phyloP scores from a whole-genome alignment of 78 protist species.

The Dictyostelium intermedium region DNA sequence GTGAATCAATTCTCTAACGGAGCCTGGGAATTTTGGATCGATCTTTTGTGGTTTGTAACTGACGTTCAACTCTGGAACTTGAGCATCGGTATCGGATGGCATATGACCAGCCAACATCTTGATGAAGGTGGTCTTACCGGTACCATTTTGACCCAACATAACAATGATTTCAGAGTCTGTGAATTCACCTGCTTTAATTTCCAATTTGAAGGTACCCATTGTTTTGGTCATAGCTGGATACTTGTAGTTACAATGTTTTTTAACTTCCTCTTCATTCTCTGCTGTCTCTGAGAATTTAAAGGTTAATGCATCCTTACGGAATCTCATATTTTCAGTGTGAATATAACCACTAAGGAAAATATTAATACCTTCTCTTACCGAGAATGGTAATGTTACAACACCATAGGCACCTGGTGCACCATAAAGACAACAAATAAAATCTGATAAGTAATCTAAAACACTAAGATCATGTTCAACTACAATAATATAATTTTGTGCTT shows the following conservation, averaged over 20 bases:
- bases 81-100: slow-evolving; percentile 87
- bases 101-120: slow-evolving; percentile 97
- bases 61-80: slow-evolving; percentile 94
- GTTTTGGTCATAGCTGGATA: slow-evolving; percentile 98
- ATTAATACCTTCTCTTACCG: slow-evolving; percentile 99
- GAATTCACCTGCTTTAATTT: slow-evolving; percentile 95
- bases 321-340: slow-evolving; percentile 99
- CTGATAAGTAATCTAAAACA: slow-evolving; percentile 99
- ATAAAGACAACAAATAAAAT: slow-evolving; percentile 98
- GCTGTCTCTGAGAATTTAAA: slow-evolving; percentile 88
- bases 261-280: slow-evolving; percentile 80
- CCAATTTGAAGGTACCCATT: slow-evolving; percentile 88
- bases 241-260: slow-evolving; percentile 78
- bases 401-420: slow-evolving; percentile 99
- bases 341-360: slow-evolving; percentile 98
- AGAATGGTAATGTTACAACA: slow-evolving; percentile 99
- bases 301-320: slow-evolving; percentile 94
- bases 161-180: slow-evolving; percentile 99
- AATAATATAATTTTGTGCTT: slow-evolving; percentile 88
- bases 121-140: slow-evolving; percentile 99
- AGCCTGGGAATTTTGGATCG: slow-evolving; percentile 95
- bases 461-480: slow-evolving; percentile 99
- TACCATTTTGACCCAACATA: slow-evolving; percentile 99
- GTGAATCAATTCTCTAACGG: slow-evolving; percentile 79
- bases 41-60: slow-evolving; percentile 99